Conservation (phyloP, 2,329 filamentous ascomycete genomes). For the Pestalotiopsis sp. region DNA sequence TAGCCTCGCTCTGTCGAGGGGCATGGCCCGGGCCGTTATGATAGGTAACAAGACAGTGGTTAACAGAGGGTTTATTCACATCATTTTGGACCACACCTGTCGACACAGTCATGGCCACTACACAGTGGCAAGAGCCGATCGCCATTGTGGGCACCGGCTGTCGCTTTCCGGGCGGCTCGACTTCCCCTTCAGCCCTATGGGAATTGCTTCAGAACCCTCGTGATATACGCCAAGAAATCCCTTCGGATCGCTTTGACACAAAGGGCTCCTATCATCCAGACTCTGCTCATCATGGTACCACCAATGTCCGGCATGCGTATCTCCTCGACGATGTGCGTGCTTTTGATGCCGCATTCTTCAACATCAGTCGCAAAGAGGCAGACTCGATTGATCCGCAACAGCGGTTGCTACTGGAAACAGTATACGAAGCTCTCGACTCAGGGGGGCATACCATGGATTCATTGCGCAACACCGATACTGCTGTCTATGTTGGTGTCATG, state of each 20-base stretch:
- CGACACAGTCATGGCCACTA: no score
- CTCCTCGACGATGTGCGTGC: conserved; percentile 23
- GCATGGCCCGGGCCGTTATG: no score
- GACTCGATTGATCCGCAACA: conserved; percentile 1
- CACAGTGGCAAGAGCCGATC: conserved; percentile 33
- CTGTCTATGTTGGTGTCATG: conserved; percentile 21
- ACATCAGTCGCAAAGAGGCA: conserved; percentile 19
- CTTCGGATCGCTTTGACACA: conserved; percentile 24
- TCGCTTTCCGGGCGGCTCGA: conserved; percentile 39
- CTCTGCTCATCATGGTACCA: conserved; percentile 28
- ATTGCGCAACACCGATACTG: conserved; percentile 18
- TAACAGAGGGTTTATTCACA: no score
- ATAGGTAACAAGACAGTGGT: no score
- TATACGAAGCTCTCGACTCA: conserved; percentile 12
- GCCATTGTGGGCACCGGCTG: conserved; percentile 45
- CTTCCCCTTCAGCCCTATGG: conserved; percentile 38
- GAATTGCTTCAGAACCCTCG: conserved; percentile 29
- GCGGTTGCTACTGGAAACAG: conserved; percentile 1
- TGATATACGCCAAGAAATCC: conserved; percentile 25
- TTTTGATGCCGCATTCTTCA: conserved; percentile 32
- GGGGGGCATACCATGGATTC: conserved; percentile 19
- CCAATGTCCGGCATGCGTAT: conserved; percentile 29
- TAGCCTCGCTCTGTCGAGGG: no score
- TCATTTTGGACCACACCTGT: no score
- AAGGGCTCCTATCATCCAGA: conserved; percentile 29